Conservation (phyloP, 2,329 filamentous ascomycete species). For the Ceratocystis lukuohia region DNA sequence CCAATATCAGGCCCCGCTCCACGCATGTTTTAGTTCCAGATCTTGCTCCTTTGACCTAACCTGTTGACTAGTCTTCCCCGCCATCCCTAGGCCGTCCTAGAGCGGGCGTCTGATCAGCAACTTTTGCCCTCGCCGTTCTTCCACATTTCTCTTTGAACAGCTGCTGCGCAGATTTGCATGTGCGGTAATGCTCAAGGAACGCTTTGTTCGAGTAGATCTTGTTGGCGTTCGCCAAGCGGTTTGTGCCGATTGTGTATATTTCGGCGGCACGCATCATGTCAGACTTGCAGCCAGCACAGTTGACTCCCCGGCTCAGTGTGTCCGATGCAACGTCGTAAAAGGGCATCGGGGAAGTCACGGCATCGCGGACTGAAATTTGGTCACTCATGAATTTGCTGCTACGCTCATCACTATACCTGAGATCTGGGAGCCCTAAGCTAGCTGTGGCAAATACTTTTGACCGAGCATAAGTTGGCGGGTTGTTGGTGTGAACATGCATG, state of each 20-base stretch:
- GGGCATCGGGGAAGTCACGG: not conserved
- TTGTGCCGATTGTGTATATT: not conserved
- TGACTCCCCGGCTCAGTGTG: not conserved
- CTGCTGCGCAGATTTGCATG: not conserved
- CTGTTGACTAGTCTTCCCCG: too few species aligned
- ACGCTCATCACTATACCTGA: not conserved
- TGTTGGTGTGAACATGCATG: not conserved
- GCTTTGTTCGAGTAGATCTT: conserved; percentile 4
- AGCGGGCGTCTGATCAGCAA: too few species aligned
- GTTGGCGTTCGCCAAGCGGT: not conserved
- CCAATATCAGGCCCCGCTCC: too few species aligned
- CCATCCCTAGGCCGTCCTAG: too few species aligned
- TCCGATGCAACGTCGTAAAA: not conserved
- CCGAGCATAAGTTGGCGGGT: too few species aligned
- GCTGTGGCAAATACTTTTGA: not conserved
- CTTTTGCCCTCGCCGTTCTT: not conserved
- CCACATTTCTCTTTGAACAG: not conserved
- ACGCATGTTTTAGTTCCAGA: too few species aligned
- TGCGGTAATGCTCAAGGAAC: conserved; percentile 7
- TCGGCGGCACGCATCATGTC: not conserved
- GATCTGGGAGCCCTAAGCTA: not conserved
- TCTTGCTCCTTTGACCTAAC: too few species aligned
- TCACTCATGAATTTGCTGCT: not conserved
- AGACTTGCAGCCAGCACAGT: conserved; percentile 5
- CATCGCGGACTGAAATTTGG: not conserved